phyloP scores from a whole-genome alignment of 2,329 filamentous ascomycete genomes.

The Talaromyces sp. region DNA sequence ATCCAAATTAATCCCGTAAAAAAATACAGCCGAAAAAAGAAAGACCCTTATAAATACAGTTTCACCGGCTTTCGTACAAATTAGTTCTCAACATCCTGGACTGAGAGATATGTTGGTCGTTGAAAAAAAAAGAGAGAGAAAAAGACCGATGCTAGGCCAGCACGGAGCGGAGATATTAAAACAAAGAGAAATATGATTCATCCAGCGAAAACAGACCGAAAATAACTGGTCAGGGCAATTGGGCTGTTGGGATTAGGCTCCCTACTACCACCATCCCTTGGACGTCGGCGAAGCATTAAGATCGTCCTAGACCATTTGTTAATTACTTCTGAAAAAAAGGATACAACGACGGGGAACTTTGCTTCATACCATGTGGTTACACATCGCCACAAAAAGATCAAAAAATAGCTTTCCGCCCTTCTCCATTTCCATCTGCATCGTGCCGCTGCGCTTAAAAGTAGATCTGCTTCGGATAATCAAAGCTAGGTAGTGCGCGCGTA shows the following conservation, averaged over 20 bases:
- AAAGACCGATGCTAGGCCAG: neutral
- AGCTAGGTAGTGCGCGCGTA: conserved; percentile 85
- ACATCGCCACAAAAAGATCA: conserved; percentile 87
- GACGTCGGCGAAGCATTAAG: conserved; percentile 16
- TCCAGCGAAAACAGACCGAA: conserved; percentile 12
- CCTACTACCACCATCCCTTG: neutral
- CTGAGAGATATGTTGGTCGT: neutral
- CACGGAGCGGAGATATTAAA: neutral
- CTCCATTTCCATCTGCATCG: conserved; percentile 94
- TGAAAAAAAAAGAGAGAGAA: neutral
- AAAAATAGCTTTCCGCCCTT: conserved; percentile 85
- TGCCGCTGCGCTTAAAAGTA: conserved; percentile 90
- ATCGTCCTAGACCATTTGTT: conserved; percentile 19
- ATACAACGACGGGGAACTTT: conserved; percentile 23
- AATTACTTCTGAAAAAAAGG: conserved; percentile 5
- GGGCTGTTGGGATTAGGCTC: neutral
- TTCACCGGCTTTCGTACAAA: neutral
- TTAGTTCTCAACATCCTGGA: neutral
- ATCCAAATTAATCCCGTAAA: neutral
- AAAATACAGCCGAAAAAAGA: neutral
- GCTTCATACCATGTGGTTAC: conserved; percentile 72
- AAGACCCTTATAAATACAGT: neutral
- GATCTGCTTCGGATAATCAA: conserved; percentile 83
- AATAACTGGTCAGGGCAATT: conserved; percentile 4
- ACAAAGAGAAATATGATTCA: neutral